Base-by-base conservation (phyloP, 2,329 filamentous ascomycete genomes). In the Fusarium piperis region DNA sequence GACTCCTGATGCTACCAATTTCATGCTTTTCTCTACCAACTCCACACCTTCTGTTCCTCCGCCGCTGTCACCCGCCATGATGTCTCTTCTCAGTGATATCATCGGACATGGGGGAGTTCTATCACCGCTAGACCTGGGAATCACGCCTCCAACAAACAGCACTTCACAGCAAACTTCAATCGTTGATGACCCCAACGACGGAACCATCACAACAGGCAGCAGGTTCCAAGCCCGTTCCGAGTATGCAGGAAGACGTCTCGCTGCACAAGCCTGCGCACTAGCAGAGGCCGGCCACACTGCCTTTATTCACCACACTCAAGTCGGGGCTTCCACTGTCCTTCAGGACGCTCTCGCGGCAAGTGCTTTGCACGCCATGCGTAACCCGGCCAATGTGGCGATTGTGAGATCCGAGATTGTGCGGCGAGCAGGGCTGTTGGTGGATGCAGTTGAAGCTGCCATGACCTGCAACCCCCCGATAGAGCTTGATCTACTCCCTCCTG, bases 221-320 rank as follows among this genome's bases (percentile, higher is more conserved):
- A 56, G 12, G 30, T 62, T 62, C 6, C 63, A 65, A 33, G 23
- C 51, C 15, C 63, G 58, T 6, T 35, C 63, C n/a, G 63, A 65
- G 35, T 65, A 65, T 35, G 63, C 39, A 13, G 63, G 38, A 41
- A 39, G 63, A 20, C 57, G 57, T 23, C 32, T 65, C 8, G 62
- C 48, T 10, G 6, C 39, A 3, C 62, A 65, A 28, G 62, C 57
- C 6, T 41, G 58, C 3, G 39, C 58, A 32, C 16, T 65, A 33
- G 62, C 58, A 23, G 48, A 65, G 15, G 55, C 20, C 2, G 62
- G 62, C 2, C 58, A 65, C 30, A 65, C 63, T 2, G 33, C 63
- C 6, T 65, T 65, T 18, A 62, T 65, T 36, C 63, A 65, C 20
- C 51, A 56, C 23, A 62, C 63, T 1, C 58, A 65, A 18, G 44